Evolutionary conservation across 2,329 filamentous ascomycete species (phyloP), one percentile per base, ranked within the genome.

Genomic region (Trichophyton benhamiae): DNA sequence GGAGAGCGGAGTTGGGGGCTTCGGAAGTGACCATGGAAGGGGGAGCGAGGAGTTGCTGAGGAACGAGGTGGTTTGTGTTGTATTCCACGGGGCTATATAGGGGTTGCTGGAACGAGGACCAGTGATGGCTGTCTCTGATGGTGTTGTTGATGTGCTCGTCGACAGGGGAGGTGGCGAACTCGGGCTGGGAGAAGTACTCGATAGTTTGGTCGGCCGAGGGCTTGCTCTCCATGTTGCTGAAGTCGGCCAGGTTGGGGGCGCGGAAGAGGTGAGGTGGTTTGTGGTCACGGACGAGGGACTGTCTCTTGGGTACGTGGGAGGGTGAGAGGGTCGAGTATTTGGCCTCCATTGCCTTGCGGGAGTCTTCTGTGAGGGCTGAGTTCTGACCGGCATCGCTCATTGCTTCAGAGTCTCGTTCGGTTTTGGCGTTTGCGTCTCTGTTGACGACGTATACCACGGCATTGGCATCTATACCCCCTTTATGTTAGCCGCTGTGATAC

Each of bases 381-480:
- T 27, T 38, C 33, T 46, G 33, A 13, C 60, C 60, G n/a, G 49
- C 57, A 36, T 62, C 60, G 15, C 60, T 60, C 52, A 60, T 41
- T 44, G 55, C 59, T 41, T 62, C 62, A 3, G 62, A 62, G 13
- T 63, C 62, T 22, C 58, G 60, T 41, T 63, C 60, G 38, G 49
- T 9, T 60, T 62, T 63, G 41, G 41, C 46, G 42, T 57, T 67
- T 57, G 67, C 72, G 17, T 73, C 72, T 30, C 71, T 68, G 63
- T 75, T 74, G 59, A 70, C 65, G 20, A 76, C 72, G 63, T 74
- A 76, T 15, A 75, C 69, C 4, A 73, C 62, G 57, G 72, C 70
- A 57, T 65, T 70, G 25, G 65, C 67, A 61, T 76, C 74, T 75
- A 38, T 59, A 38, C 33, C 27, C 27, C 27, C 27, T 38, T 20